Evolutionary conservation across 148 eudicot genomes (phyloP).

Genomic region (Fallopia convolvulus): DNA sequence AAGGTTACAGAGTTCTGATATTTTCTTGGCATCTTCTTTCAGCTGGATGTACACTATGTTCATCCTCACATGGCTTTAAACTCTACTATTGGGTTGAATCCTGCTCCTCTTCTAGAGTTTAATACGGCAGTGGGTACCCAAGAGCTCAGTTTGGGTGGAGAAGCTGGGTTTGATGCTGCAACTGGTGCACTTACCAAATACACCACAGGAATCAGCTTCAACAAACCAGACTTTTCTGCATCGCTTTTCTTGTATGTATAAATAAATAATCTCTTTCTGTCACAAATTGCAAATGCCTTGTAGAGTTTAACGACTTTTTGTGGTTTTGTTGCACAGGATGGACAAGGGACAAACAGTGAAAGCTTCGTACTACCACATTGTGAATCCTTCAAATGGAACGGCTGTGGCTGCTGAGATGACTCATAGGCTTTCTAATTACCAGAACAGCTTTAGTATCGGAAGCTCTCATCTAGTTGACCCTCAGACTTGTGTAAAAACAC

Average conservation of each 20-base stretch:
- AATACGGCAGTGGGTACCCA: slow-evolving; percentile 68
- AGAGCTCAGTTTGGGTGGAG: slow-evolving; percentile 71
- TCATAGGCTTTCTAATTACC: slow-evolving; percentile 47
- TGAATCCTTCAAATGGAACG: slow-evolving; percentile 46
- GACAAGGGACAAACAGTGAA: slow-evolving; percentile 80
- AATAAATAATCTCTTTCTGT: background rate
- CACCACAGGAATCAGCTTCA: slow-evolving; percentile 68
- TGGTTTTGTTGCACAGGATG: slow-evolving; percentile 30
- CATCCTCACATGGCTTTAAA: slow-evolving; percentile 62
- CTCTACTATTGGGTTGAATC: slow-evolving; percentile 77
- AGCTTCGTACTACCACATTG: slow-evolving; percentile 72
- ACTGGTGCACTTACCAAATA: slow-evolving; percentile 76
- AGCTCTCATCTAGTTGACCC: slow-evolving; percentile 57
- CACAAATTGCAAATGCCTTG: background rate
- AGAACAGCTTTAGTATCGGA: slow-evolving; percentile 69
- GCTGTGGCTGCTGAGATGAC: slow-evolving; percentile 91
- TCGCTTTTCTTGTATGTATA: slow-evolving; percentile 68
- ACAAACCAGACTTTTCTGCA: slow-evolving; percentile 67
- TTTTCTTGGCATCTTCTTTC: slow-evolving; percentile 16
- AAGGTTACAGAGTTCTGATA: slow-evolving; percentile 1
- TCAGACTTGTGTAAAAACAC: slow-evolving; percentile 47
- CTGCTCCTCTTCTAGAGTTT: slow-evolving; percentile 62
- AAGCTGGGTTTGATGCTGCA: slow-evolving; percentile 81
- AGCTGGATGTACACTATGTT: slow-evolving; percentile 77
- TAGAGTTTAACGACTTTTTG: background rate